These are phyloP conservation scores for Fomitopsis betulina DNA, from an alignment of 1,284 basidiomycete genomes.

Conservation along the genomic window DNA sequence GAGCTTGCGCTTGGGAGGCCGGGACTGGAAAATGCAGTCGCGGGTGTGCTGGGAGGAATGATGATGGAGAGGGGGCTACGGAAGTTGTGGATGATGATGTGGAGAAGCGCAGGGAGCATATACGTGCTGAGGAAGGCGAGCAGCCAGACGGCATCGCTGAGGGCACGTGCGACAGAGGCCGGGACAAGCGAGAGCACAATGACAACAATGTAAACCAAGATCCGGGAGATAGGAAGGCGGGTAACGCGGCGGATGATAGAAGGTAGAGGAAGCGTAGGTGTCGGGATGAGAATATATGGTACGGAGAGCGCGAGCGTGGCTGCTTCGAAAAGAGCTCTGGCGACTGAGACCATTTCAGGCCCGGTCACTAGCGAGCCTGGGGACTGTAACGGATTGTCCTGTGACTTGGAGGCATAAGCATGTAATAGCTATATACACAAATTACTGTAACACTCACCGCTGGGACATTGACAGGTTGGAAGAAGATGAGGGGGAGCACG, in stretches of 20 bases:
- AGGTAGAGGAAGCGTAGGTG: constrained; percentile 45
- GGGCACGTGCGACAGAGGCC: constrained; percentile 25
- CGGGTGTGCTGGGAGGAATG: constrained; percentile 41
- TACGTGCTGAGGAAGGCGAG: constrained; percentile 52
- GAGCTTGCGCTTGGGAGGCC: constrained; percentile 21
- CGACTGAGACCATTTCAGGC: constrained; percentile 22
- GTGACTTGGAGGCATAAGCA: constrained; percentile 10
- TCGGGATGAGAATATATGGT: constrained; percentile 55
- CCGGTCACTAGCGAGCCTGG: constrained; percentile 21
- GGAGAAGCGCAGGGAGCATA: constrained; percentile 53
- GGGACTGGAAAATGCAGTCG: constrained; percentile 15
- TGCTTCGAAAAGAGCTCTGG: constrained; percentile 43
- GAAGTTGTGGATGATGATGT: constrained; percentile 66
- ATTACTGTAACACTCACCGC: constrained; percentile 31
- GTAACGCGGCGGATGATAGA: constrained; percentile 36
- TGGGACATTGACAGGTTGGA: constrained; percentile 38
- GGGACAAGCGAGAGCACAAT: constrained; percentile 42
- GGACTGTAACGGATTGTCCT: constrained; percentile 9
- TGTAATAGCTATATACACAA: not conserved
- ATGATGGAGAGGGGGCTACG: constrained; percentile 66
- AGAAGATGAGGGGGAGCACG: constrained; percentile 55
- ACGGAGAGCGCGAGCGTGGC: constrained; percentile 52
- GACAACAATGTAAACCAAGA: constrained; percentile 34
- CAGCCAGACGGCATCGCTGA: constrained; percentile 46
- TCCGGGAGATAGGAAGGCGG: constrained; percentile 45